Conservation (phyloP, 805 yeast species). For the Yarrowia alimentaria region DNA sequence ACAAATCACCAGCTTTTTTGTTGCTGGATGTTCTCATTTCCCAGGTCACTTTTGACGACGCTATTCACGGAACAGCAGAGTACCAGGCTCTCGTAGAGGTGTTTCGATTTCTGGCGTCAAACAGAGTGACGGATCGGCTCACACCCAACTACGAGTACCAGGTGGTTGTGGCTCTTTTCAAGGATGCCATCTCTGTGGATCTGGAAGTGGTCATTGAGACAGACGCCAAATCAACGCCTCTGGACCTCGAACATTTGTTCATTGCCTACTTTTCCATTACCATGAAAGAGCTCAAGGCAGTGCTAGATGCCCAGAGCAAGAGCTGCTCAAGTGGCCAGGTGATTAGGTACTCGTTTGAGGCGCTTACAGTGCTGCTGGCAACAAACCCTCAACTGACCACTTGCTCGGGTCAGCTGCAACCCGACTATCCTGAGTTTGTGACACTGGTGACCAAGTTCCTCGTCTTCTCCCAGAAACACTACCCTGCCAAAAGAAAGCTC, state of each 20-base stretch:
- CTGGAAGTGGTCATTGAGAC: constrained; percentile 17
- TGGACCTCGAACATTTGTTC: constrained; percentile 9
- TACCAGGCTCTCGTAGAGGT: constrained; percentile 20
- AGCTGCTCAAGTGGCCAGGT: constrained; percentile 2
- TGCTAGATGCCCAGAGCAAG: constrained; percentile 5
- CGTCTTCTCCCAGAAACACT: constrained; percentile 2
- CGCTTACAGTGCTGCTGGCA: constrained; percentile 4
- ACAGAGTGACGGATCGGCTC: background rate
- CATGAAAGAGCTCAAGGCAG: constrained; percentile 13
- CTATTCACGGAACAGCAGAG: constrained; percentile 4
- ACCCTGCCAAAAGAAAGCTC: constrained; percentile 14
- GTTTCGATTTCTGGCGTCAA: background rate
- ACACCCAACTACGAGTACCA: background rate
- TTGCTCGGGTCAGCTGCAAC: constrained; percentile 14
- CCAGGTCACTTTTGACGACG: constrained; percentile 3
- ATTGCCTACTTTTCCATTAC: constrained; percentile 14
- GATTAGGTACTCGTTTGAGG: constrained; percentile 4
- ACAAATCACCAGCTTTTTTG: background rate
- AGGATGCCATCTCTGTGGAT: constrained; percentile 17
- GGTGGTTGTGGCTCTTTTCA: background rate
- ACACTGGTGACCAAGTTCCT: constrained; percentile 8
- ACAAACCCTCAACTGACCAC: constrained; percentile 9
- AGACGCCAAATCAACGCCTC: constrained; percentile 8
- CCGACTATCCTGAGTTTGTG: constrained; percentile 10
- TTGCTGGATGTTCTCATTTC: constrained; percentile 5